phyloP scores from a whole-genome alignment of 2,329 filamentous ascomycete species.

The Laburnicola sp. region DNA sequence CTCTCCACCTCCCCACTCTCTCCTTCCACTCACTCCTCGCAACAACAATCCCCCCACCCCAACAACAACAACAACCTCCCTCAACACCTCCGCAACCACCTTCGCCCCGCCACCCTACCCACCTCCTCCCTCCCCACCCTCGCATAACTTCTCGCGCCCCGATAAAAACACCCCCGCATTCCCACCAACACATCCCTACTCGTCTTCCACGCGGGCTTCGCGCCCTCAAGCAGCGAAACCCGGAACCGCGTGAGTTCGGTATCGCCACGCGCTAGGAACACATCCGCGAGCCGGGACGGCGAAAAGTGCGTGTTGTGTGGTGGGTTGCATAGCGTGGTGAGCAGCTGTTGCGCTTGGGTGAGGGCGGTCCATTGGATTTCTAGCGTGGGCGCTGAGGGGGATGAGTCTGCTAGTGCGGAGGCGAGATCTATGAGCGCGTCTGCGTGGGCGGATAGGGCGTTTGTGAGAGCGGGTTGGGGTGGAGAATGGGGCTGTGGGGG shows the following conservation, averaged over 20 bases:
- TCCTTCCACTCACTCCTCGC: conserved; percentile 29
- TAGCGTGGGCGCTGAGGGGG: conserved; percentile 21
- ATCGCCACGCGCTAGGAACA: conserved; percentile 41
- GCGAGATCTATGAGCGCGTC: conserved; percentile 61
- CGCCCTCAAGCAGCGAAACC: conserved; percentile 23
- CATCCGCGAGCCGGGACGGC: conserved; percentile 31
- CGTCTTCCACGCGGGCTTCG: conserved; percentile 37
- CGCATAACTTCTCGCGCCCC: conserved; percentile 38
- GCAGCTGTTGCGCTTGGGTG: conserved; percentile 33
- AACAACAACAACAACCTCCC: conserved; percentile 9
- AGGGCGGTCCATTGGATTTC: conserved; percentile 41
- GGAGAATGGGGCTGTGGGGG: conserved; percentile 49
- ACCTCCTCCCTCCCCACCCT: conserved; percentile 41
- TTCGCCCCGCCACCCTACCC: conserved; percentile 11
- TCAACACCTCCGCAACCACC: conserved; percentile 12
- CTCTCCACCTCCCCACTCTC: conserved; percentile 24
- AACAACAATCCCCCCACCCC: conserved; percentile 6
- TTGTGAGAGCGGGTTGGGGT: conserved; percentile 55
- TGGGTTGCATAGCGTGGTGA: conserved; percentile 28
- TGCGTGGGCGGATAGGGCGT: conserved; percentile 58
- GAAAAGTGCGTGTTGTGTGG: conserved; percentile 24
- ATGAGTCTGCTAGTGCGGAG: conserved; percentile 46
- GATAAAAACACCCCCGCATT: conserved; percentile 46
- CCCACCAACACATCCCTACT: conserved; percentile 39
- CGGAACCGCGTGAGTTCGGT: conserved; percentile 41